Conservation (phyloP, 768 basidiomycete species). For the Mycena albidolilacea region DNA sequence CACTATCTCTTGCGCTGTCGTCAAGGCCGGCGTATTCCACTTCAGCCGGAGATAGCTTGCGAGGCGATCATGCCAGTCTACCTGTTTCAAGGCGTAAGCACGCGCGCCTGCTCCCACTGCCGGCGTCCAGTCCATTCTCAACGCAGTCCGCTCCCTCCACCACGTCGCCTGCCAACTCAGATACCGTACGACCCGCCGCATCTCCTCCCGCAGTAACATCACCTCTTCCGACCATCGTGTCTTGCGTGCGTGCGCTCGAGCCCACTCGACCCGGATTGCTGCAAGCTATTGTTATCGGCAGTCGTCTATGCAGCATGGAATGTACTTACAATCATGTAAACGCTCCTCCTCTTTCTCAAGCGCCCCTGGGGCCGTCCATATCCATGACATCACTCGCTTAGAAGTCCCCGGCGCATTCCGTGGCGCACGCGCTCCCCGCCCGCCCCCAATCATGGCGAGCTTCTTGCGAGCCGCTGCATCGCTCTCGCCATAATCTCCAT, state of each 20-base stretch:
- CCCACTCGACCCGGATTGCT: conserved; percentile 24
- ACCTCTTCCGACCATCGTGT: conserved; percentile 12
- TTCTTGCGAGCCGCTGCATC: conserved; percentile 6
- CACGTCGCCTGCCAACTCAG: conserved; percentile 41
- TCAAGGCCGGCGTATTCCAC: conserved; percentile 1
- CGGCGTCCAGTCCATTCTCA: background rate
- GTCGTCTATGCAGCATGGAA: no score
- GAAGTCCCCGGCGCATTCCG: conserved; percentile 7
- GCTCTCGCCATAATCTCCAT: background rate
- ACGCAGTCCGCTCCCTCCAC: conserved; percentile 33
- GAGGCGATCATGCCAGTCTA: background rate
- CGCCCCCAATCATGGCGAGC: background rate
- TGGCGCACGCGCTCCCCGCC: background rate
- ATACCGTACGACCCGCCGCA: conserved; percentile 42
- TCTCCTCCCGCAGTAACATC: conserved; percentile 43
- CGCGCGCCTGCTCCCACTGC: background rate
- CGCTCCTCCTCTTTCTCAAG: conserved; percentile 1
- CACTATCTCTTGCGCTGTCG: background rate
- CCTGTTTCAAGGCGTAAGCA: conserved; percentile 22
- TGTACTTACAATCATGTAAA: conserved; percentile 10
- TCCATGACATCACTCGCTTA: conserved; percentile 19
- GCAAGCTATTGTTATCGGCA: no score
- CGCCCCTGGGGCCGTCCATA: conserved; percentile 19
- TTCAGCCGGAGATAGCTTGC: background rate
- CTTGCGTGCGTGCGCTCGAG: background rate